Conservation (phyloP, 2,329 filamentous ascomycete species). For the Venturia carpophila region DNA sequence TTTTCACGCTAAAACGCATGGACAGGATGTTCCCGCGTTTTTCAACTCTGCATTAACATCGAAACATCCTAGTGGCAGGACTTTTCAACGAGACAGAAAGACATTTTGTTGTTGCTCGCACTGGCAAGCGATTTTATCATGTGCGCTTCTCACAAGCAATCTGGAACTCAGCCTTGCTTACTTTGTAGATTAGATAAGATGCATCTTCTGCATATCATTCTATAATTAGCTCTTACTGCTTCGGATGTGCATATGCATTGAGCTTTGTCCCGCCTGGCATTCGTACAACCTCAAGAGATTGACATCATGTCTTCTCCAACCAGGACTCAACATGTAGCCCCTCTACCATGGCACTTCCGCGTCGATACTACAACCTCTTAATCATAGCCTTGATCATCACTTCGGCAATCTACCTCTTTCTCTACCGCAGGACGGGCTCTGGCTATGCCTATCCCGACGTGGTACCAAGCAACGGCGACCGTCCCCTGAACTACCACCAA, state of each 20-base stretch:
- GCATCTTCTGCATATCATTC: neutral
- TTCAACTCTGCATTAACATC: no score
- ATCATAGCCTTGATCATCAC: neutral
- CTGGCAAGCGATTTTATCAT: neutral
- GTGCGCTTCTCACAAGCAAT: neutral
- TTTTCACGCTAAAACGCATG: no score
- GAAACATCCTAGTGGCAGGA: no score
- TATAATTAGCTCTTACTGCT: constrained; percentile 1
- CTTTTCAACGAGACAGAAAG: neutral
- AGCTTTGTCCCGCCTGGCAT: neutral
- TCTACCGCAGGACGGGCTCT: neutral
- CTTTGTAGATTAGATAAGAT: neutral
- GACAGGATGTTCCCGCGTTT: no score
- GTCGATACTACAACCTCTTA: constrained; percentile 10
- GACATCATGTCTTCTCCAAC: neutral
- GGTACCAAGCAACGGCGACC: neutral
- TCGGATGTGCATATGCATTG: neutral
- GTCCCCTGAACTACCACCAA: neutral
- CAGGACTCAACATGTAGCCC: neutral
- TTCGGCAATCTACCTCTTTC: neutral
- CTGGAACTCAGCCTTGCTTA: neutral
- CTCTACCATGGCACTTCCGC: constrained; percentile 9
- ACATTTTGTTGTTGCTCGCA: neutral
- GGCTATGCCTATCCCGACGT: neutral
- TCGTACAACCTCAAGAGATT: neutral